phyloP scores from a whole-genome alignment of 176 grass and related monocot species.

The Areca catechu region DNA sequence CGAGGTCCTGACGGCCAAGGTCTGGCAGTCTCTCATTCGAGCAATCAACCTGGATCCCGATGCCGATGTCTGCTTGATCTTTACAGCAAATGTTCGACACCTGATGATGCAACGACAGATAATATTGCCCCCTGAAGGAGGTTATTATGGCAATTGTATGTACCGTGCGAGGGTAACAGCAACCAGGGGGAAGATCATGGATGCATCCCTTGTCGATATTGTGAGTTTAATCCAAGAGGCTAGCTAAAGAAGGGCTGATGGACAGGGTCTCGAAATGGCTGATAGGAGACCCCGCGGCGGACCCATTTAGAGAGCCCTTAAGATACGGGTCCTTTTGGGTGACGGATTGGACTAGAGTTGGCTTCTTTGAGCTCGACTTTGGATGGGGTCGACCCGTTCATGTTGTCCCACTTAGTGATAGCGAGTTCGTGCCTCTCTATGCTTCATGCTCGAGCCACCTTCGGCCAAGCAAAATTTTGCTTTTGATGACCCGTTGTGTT shows the following conservation, averaged over 20 bases:
- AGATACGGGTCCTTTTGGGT: not conserved
- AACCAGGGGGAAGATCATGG: not conserved
- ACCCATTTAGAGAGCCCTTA: not conserved
- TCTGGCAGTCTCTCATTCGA: constrained; percentile 12
- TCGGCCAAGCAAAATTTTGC: too few species aligned
- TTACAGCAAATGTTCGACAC: not conserved
- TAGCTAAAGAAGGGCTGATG: not conserved
- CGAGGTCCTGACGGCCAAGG: constrained; percentile 4
- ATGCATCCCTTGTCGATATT: not conserved
- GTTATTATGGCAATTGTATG: constrained; percentile 6
- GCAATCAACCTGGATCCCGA: not conserved
- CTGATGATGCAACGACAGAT: not conserved
- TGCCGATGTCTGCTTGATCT: not conserved
- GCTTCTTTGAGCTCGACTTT: constrained; percentile 1
- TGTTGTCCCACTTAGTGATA: not conserved
- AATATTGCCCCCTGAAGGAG: not conserved
- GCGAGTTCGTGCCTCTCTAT: not conserved
- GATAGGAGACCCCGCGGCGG: not conserved
- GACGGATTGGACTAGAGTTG: constrained; percentile 4
- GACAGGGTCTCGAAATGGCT: not conserved
- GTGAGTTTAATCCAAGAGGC: not conserved
- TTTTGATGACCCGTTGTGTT: not conserved
- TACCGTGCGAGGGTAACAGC: not conserved
- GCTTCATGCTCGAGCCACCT: constrained; percentile 1
- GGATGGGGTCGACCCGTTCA: not conserved